A percentile compares a stretch with the other conserved stretches of the same genome.
Evolutionary conservation across 352 stramenopile genomes (phyloP).

Genomic region (Phytopythium sindhum): DNA sequence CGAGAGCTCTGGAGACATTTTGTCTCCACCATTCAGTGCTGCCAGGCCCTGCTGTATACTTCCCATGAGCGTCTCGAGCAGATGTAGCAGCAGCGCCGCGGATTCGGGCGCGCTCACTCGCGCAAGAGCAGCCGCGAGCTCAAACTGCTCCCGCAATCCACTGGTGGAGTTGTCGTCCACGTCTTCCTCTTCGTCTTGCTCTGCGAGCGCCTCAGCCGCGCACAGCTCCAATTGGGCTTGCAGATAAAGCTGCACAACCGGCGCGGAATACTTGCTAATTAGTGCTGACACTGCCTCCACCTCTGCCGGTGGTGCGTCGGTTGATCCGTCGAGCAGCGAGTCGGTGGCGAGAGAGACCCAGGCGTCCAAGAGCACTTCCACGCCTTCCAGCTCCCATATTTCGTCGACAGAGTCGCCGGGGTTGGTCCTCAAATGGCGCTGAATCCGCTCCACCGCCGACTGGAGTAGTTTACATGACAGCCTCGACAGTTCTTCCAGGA

Average conservation of each 20-base stretch:
- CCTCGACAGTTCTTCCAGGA: constrained; percentile 68
- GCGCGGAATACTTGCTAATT: constrained; percentile 53
- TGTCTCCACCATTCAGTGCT: constrained; percentile 39
- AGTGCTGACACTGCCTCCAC: constrained; percentile 30
- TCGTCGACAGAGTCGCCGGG: constrained; percentile 55
- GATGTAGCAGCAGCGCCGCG: constrained; percentile 44
- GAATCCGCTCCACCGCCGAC: constrained; percentile 62
- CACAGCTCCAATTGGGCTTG: constrained; percentile 73
- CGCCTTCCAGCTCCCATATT: constrained; percentile 79
- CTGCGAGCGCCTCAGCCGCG: constrained; percentile 53
- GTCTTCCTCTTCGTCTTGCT: constrained; percentile 82
- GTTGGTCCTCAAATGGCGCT: constrained; percentile 42
- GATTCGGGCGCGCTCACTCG: constrained; percentile 60
- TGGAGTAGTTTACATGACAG: constrained; percentile 70
- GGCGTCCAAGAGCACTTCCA: constrained; percentile 78
- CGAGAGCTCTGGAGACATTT: constrained; percentile 53
- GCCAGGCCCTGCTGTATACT: constrained; percentile 40
- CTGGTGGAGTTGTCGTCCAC: constrained; percentile 77
- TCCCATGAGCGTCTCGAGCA: constrained; percentile 58
- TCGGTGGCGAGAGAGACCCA: constrained; percentile 75
- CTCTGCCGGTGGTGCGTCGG: constrained; percentile 24
- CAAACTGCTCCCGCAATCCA: constrained; percentile 60
- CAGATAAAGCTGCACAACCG: constrained; percentile 73
- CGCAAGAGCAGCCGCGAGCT: constrained; percentile 64
- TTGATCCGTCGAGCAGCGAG: constrained; percentile 40